Conservation (phyloP, 1,284 basidiomycete species). For the Cutaneotrichosporon sp. region DNA sequence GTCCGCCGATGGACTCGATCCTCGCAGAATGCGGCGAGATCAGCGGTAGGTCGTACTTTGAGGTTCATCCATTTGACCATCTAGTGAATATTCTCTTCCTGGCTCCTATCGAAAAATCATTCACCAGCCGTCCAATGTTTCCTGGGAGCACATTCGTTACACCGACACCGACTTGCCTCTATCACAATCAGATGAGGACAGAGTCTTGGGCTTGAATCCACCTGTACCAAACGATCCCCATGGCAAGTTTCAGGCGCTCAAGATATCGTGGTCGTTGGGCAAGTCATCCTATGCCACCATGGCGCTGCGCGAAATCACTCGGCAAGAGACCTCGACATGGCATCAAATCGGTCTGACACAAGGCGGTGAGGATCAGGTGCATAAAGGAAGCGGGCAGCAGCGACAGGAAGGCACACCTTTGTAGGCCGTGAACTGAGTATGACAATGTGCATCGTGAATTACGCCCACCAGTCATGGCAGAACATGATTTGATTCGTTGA, state of each 20-base stretch:
- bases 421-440: too few species aligned
- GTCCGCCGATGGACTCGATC: conserved; percentile 76
- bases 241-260: conserved; percentile 77
- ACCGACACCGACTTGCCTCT: conserved; percentile 88
- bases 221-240: conserved; percentile 54
- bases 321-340: conserved; percentile 84
- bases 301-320: conserved; percentile 87
- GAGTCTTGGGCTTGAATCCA: conserved; percentile 69
- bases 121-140: conserved; percentile 72
- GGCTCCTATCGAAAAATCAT: conserved; percentile 91
- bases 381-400: conserved; percentile 19
- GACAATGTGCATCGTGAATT: too few species aligned
- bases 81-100: conserved; percentile 80
- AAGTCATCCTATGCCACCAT: conserved; percentile 92
- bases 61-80: background rate
- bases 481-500: too few species aligned
- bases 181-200: conserved; percentile 91
- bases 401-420: too few species aligned
- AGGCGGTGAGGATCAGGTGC: conserved; percentile 69
- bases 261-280: conserved; percentile 71
- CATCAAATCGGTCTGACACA: conserved; percentile 74
- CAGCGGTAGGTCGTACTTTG: conserved; percentile 64
- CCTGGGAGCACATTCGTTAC: conserved; percentile 77
- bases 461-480: too few species aligned
- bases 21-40: conserved; percentile 75